Base-by-base conservation (phyloP, 768 basidiomycete species). In the Auricularia cornea region DNA sequence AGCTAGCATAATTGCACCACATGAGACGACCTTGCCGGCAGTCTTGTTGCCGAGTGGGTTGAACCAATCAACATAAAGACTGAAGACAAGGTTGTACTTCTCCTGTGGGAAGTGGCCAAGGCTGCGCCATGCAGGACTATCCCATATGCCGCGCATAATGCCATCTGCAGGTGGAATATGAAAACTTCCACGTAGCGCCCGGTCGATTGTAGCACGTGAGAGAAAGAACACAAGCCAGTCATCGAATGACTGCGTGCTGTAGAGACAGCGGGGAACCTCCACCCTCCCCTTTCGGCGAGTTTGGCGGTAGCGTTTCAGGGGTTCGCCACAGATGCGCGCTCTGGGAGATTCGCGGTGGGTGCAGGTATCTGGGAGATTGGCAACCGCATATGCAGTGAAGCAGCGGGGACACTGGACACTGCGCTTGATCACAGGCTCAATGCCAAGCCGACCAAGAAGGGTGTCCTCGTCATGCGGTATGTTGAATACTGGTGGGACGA, bases 31-130 rank as follows among this genome's bases (percentile, higher is more conserved):
- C n/a, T n/a, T n/a, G n/a, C n/a, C n/a, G n/a, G n/a, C n/a, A n/a
- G n/a, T n/a, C n/a, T n/a, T n/a, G n/a, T n/a, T n/a, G n/a, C n/a
- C n/a, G n/a, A n/a, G n/a, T n/a, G n/a, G n/a, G n/a, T n/a, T n/a
- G n/a, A 78, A 78, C 41, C 73, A 70, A 62, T 78, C 77, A 29
- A 73, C 64, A 52, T 63, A 66, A 20, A 78, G 66, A 57, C 70
- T 69, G 63, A 77, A 76, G 14, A 23, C 28, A 11, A 33, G 51
- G 51, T 52, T 52, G 51, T 52, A 23, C 23, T 52, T 52, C 10
- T 10, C 8, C 26, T 8, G 23, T 8, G 51, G 10, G 23, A n/a
- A 52, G n/a, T 10, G 6, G 23, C 10, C 10, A 52, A 52, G 51
- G n/a, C 51, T 52, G 16, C 26, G 51, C 51, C 51, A 52, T 8